Percentiles rank a stretch among this genome's conserved stretches.
Conservation (phyloP, 1,284 basidiomycete genomes). For the Mycena citricolor region DNA sequence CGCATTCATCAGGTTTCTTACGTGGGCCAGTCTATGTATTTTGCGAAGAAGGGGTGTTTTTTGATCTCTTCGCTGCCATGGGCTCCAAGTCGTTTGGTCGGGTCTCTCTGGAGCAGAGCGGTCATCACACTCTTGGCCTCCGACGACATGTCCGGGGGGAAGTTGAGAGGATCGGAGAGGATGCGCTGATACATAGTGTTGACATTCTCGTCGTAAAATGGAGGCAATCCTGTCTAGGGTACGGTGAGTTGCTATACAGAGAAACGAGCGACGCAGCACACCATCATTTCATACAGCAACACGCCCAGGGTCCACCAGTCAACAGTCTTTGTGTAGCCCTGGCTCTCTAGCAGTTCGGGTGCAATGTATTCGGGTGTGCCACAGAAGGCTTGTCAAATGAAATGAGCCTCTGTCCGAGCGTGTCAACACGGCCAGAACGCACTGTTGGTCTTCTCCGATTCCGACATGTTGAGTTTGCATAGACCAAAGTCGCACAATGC, state of each 20-base stretch:
- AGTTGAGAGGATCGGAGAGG: slow-evolving; percentile 89
- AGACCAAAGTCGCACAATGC: slow-evolving; percentile 98
- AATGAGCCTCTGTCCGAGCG: slow-evolving; percentile 13
- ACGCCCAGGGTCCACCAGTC: slow-evolving; percentile 99
- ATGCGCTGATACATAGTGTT: slow-evolving; percentile 99
- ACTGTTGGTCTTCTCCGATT: slow-evolving; percentile 98
- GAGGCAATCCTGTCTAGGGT: slow-evolving; percentile 85
- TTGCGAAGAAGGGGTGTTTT: slow-evolving; percentile 92
- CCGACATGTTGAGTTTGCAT: slow-evolving; percentile 99
- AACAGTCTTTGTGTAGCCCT: slow-evolving; percentile 98
- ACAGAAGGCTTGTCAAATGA: slow-evolving; percentile 76
- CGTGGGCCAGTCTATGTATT: slow-evolving; percentile 90
- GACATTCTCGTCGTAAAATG: slow-evolving; percentile 98
- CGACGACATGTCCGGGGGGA: slow-evolving; percentile 86
- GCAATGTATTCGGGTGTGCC: slow-evolving; percentile 99
- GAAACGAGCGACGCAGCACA: slow-evolving; percentile 29
- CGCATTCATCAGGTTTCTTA: slow-evolving; percentile 39
- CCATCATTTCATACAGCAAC: slow-evolving; percentile 98
- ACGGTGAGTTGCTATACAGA: slow-evolving; percentile 34
- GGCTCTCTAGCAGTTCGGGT: slow-evolving; percentile 92
- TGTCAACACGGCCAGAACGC: slow-evolving; percentile 30
- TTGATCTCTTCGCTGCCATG: slow-evolving; percentile 98
- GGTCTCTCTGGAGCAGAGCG: slow-evolving; percentile 88
- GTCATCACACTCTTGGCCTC: slow-evolving; percentile 91
- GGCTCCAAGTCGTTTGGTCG: slow-evolving; percentile 80